These are phyloP conservation scores for Lasiosphaeria ovina DNA, from an alignment of 495 filamentous ascomycete genomes.

Conservation along the genomic window DNA sequence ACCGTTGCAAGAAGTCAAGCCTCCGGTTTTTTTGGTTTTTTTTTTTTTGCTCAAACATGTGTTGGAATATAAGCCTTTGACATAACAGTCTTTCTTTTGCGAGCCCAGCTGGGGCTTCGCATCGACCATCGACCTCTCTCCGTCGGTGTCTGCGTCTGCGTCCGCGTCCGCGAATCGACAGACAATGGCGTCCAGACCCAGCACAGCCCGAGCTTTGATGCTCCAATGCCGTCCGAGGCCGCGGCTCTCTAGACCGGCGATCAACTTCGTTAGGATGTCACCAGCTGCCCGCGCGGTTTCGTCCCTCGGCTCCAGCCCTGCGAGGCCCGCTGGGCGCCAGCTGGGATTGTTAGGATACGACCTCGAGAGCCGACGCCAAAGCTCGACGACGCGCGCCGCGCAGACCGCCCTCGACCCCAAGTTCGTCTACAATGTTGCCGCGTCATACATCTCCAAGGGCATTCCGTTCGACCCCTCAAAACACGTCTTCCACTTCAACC, in stretches of 20 bases:
- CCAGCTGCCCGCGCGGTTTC: not conserved
- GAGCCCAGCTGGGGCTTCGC: slow-evolving; percentile 13
- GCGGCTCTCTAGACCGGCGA: not conserved
- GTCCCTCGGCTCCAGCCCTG: slow-evolving; percentile 2
- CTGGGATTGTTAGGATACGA: too few relatives aligned
- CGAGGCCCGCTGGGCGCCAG: not conserved
- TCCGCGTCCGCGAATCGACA: not conserved
- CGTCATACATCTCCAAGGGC: slow-evolving; percentile 76
- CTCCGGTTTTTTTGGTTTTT: not conserved
- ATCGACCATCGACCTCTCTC: not conserved
- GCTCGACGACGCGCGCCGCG: slow-evolving; percentile 5
- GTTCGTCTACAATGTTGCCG: slow-evolving; percentile 65
- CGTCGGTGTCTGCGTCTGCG: not conserved
- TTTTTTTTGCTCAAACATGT: slow-evolving; percentile 4
- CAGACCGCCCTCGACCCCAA: slow-evolving; percentile 20
- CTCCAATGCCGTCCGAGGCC: slow-evolving; percentile 14
- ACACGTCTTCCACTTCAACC: slow-evolving; percentile 76
- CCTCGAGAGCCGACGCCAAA: not conserved
- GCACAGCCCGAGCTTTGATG: slow-evolving; percentile 13
- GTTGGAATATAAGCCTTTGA: not conserved
- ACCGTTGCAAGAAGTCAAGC: not conserved
- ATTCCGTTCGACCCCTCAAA: slow-evolving; percentile 65
- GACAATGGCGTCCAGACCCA: slow-evolving; percentile 7
- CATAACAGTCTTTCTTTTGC: not conserved
- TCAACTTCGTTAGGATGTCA: not conserved